A percentile compares a stretch with the other conserved stretches of the same genome.
Evolutionary conservation across 2,329 filamentous ascomycete species (phyloP).

Genomic region (Cordyceps cicadae): DNA sequence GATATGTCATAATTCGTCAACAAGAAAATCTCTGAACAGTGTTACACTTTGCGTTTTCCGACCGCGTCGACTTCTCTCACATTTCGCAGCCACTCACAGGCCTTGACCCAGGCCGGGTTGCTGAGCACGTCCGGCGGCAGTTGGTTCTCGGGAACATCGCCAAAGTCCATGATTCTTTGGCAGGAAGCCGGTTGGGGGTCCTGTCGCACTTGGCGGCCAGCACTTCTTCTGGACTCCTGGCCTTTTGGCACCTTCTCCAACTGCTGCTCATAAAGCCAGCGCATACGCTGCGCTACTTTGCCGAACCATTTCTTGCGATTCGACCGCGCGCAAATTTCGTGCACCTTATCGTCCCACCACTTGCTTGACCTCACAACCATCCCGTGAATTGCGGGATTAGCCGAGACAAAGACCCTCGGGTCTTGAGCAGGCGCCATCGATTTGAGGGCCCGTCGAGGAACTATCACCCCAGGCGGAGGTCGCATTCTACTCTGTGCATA

Average conservation of each 20-base stretch:
- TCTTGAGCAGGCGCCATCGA: slow-evolving; percentile 13
- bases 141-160: slow-evolving; percentile 28
- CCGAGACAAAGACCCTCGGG: slow-evolving; percentile 32
- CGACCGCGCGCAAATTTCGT: slow-evolving; percentile 41
- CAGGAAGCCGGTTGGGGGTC: slow-evolving; percentile 24
- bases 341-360: slow-evolving; percentile 40
- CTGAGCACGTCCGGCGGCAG: slow-evolving; percentile 36
- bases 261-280: slow-evolving; percentile 21
- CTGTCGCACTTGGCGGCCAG: not conserved
- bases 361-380: slow-evolving; percentile 32
- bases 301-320: slow-evolving; percentile 45
- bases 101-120: slow-evolving; percentile 38
- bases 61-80: not conserved
- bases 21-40: not conserved
- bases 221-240: not conserved
- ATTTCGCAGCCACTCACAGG: slow-evolving; percentile 30
- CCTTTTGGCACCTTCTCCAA: slow-evolving; percentile 13
- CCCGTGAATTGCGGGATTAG: slow-evolving; percentile 45
- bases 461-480: not conserved
- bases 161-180: slow-evolving; percentile 27
- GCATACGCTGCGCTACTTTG: slow-evolving; percentile 31
- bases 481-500: slow-evolving; percentile 12
- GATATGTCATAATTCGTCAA: not conserved
- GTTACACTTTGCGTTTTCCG: not conserved
- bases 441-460: not conserved